Conservation (phyloP, 768 basidiomycete species). For the Suillus discolor region DNA sequence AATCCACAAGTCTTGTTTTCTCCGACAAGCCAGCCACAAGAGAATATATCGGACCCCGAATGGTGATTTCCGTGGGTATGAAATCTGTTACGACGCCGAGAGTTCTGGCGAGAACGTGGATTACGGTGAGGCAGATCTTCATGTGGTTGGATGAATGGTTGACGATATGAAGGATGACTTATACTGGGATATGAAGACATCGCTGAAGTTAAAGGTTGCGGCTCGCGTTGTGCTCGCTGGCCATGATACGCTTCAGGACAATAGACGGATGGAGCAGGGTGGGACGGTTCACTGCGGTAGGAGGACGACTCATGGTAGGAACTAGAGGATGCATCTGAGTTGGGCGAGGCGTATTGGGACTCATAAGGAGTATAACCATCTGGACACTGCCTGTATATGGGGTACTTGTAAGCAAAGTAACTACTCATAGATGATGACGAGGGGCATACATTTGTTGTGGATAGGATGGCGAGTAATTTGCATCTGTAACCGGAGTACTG, state of each 20-base stretch:
- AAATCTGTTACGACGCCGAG: background rate
- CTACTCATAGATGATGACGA: background rate
- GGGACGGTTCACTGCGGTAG: background rate
- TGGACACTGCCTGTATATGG: background rate
- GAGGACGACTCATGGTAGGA: background rate
- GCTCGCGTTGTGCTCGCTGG: too few species aligned
- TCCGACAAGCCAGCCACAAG: background rate
- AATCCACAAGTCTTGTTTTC: background rate
- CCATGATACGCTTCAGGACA: too few species aligned
- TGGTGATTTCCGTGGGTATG: background rate
- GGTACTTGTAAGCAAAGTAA: background rate
- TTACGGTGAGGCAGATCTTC: background rate
- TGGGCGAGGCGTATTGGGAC: background rate
- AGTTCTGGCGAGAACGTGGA: background rate
- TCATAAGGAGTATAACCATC: background rate
- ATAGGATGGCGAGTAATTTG: background rate
- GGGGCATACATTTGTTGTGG: background rate
- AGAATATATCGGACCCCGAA: background rate
- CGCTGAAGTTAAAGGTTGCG: background rate
- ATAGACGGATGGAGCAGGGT: background rate
- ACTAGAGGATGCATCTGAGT: background rate
- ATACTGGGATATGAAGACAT: background rate
- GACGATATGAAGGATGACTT: background rate
- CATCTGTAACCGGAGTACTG: too few species aligned
- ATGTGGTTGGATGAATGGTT: background rate